Conservation (phyloP, 2,329 filamentous ascomycete species). For the Tolypocladium capitatum region DNA sequence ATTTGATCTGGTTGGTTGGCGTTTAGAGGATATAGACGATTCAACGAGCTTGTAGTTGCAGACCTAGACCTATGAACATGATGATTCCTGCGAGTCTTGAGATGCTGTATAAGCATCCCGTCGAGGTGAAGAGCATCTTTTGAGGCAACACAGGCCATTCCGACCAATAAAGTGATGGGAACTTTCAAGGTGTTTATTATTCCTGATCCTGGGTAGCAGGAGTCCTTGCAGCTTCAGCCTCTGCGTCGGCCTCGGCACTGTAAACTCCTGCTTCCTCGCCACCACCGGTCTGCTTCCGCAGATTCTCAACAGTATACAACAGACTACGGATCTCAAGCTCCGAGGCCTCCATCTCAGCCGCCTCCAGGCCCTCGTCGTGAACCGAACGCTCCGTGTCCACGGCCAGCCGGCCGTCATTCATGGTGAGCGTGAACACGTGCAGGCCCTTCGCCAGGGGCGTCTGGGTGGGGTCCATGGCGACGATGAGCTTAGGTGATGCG, state of each 20-base stretch:
- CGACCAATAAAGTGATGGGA: neutral
- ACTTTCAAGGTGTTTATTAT: neutral
- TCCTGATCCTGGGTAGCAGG: conserved; percentile 1
- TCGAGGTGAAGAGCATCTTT: too few relatives aligned
- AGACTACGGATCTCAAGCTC: conserved; percentile 26
- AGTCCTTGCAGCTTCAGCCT: conserved; percentile 2
- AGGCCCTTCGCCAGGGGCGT: conserved; percentile 15
- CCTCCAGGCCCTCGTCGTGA: conserved; percentile 12
- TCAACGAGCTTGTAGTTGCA: conserved; percentile 19
- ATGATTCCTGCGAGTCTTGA: conserved; percentile 5
- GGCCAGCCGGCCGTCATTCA: conserved; percentile 18
- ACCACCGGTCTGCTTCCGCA: conserved; percentile 29
- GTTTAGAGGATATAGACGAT: conserved; percentile 27
- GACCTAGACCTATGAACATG: conserved; percentile 17
- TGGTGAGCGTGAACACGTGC: conserved; percentile 16
- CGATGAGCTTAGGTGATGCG: conserved; percentile 19
- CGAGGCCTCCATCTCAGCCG: conserved; percentile 19
- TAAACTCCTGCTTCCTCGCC: conserved; percentile 8
- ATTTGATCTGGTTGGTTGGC: conserved; percentile 22
- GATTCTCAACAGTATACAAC: conserved; percentile 31
- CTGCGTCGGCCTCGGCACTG: neutral
- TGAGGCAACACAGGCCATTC: neutral
- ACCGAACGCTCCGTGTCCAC: conserved; percentile 14
- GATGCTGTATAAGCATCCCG: neutral
- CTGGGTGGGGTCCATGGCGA: conserved; percentile 25